Evolutionary conservation across 2,329 filamentous ascomycete species (phyloP).

Genomic region (Fusarium sp.): DNA sequence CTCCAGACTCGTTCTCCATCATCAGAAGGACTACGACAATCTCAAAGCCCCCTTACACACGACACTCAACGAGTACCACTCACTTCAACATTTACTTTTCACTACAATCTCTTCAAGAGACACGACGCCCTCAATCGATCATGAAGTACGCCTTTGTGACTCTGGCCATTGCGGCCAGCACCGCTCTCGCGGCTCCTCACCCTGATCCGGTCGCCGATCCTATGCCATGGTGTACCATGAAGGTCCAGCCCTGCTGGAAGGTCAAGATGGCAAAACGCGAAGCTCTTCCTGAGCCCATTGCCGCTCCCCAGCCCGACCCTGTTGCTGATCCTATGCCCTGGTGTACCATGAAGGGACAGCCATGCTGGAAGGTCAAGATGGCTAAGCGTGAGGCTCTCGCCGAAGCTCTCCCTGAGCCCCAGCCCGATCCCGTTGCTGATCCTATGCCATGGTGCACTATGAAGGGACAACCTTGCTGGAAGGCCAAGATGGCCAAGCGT

Average conservation of each 20-base stretch:
- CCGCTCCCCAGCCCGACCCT: constrained; percentile 42
- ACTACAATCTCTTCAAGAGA: constrained; percentile 20
- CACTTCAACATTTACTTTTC: constrained; percentile 24
- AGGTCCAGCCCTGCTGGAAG: constrained; percentile 58
- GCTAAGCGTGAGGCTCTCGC: constrained; percentile 22
- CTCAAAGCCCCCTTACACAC: constrained; percentile 38
- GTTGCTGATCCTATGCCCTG: constrained; percentile 34
- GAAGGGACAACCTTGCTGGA: constrained; percentile 33
- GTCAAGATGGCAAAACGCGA: constrained; percentile 48
- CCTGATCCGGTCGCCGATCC: constrained; percentile 38
- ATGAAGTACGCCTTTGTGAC: constrained; percentile 51
- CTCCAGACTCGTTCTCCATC: constrained; percentile 46
- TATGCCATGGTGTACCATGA: constrained; percentile 52
- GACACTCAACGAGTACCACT: constrained; percentile 38
- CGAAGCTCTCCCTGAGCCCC: constrained; percentile 8
- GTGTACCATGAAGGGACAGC: constrained; percentile 56
- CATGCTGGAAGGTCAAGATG: constrained; percentile 55
- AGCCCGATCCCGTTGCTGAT: background rate
- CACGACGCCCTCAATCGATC: constrained; percentile 7
- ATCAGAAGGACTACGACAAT: constrained; percentile 39
- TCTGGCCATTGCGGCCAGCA: constrained; percentile 42
- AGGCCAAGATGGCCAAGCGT: constrained; percentile 19
- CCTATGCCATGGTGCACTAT: constrained; percentile 21
- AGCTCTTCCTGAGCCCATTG: constrained; percentile 12
- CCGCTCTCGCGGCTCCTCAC: constrained; percentile 24